Base-by-base conservation (phyloP, 2,329 filamentous ascomycete species). In the Ophiosphaerella herpotricha region DNA sequence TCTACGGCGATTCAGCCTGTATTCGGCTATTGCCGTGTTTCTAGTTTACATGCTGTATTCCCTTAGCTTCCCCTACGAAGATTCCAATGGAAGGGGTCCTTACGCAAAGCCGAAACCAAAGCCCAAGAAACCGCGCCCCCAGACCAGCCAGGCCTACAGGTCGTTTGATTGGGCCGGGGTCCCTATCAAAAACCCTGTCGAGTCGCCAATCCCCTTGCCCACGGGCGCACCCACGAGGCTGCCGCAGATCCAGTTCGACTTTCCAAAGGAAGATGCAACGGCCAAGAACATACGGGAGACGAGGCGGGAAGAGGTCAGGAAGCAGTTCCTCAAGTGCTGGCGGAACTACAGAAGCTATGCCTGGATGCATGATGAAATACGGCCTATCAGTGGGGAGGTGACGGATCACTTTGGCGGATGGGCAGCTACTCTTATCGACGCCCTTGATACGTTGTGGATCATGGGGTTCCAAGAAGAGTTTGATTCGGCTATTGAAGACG, bases 301-400 rank as follows among this genome's bases (percentile, higher is more conserved):
- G 53, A 63, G 70, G 56, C 47, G 68, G 56, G 47, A 58, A 7
- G 67, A 71, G 18, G 76, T 80, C 31, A 74, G 73, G 50, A 70
- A 70, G 39, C 70, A 74, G 2, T 80, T 80, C 48, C 43, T 72
- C 45, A 72, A 73, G 39, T 74, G 72, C 48, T 80, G 77, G 77
- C 70, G 64, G 5, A 68, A 72, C 9, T 80, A 80, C 60, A 70
- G 71, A 29, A 46, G 67, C 35, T 67, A 74, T 54, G 77, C 77
- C 4, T 80, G 78, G 78, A 73, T 77, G 72, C 71, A 76, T 48
- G 78, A 80, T 47, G 78, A 80, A 60, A 59, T 80, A 31, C 64
- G 63, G 21, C 78, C 78, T 1, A 65, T 80, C n/a, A 70, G 67
- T 46, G 76, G 76, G 16, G 66, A 68, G 4, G 60, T 55, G 18